Conservation (phyloP, 2,329 filamentous ascomycete genomes). For the Colletotrichum euphorbiae region DNA sequence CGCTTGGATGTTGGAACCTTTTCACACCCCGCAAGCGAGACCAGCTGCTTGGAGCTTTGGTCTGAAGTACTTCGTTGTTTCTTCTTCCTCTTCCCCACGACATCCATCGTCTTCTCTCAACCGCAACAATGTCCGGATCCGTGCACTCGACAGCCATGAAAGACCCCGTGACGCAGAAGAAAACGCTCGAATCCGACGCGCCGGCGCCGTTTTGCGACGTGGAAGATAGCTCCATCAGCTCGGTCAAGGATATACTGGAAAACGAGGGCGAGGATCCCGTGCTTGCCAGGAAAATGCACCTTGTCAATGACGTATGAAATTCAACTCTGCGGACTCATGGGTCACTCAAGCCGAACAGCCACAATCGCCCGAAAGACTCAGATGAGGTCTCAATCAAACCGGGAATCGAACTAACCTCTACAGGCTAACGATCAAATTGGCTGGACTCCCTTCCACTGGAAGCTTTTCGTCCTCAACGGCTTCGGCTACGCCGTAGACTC, state of each 20-base stretch:
- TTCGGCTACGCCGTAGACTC: slow-evolving; percentile 66
- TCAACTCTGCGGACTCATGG: slow-evolving; percentile 1
- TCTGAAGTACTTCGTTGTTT: slow-evolving; percentile 8
- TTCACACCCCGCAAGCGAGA: neutral
- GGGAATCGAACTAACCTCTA: slow-evolving; percentile 14
- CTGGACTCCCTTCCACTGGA: slow-evolving; percentile 69
- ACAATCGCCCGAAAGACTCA: neutral
- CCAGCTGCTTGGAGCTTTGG: slow-evolving; percentile 5
- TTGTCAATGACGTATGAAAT: slow-evolving; percentile 72
- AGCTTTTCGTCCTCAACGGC: slow-evolving; percentile 71
- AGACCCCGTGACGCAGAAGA: slow-evolving; percentile 24
- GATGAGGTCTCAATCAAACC: neutral
- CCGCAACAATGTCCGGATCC: neutral
- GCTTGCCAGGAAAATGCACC: slow-evolving; percentile 74
- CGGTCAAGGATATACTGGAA: slow-evolving; percentile 63
- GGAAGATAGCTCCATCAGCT: slow-evolving; percentile 26
- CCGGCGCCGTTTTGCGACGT: slow-evolving; percentile 12
- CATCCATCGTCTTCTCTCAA: too few species aligned
- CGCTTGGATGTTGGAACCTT: neutral
- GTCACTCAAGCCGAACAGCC: neutral
- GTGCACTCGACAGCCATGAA: neutral
- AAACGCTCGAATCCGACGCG: slow-evolving; percentile 17
- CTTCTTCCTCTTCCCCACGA: neutral
- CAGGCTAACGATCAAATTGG: slow-evolving; percentile 70
- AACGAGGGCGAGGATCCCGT: slow-evolving; percentile 70